phyloP scores from a whole-genome alignment of 805 yeast species.

The Danielozyma ontarioensis region DNA sequence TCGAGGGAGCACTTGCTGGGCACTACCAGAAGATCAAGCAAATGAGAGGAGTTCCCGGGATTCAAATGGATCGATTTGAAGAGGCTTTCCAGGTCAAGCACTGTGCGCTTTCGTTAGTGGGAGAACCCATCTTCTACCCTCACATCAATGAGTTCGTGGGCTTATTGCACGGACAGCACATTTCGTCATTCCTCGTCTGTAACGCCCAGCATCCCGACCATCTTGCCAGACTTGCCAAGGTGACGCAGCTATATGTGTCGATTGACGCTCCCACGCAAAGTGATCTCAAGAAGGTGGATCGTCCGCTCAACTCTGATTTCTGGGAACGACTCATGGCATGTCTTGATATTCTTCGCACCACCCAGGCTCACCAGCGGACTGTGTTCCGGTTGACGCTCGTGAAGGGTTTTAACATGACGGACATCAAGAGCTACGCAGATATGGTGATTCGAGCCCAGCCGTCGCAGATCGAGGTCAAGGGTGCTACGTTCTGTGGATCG shows the following conservation, averaged over 20 bases:
- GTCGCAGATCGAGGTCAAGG: slow-evolving; percentile 86
- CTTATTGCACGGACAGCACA: slow-evolving; percentile 73
- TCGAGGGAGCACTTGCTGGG: slow-evolving; percentile 82
- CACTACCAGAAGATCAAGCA: slow-evolving; percentile 91
- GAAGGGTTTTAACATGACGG: slow-evolving; percentile 87
- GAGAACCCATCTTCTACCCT: slow-evolving; percentile 93
- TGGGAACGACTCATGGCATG: slow-evolving; percentile 87
- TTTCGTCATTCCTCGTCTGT: slow-evolving; percentile 86
- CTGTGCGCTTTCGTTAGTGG: slow-evolving; percentile 89
- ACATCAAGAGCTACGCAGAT: slow-evolving; percentile 77
- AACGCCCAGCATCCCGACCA: slow-evolving; percentile 95
- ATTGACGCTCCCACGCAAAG: slow-evolving; percentile 89
- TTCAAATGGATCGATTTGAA: slow-evolving; percentile 80
- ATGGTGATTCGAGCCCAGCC: slow-evolving; percentile 79
- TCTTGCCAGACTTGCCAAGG: slow-evolving; percentile 60
- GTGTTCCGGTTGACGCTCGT: slow-evolving; percentile 88
- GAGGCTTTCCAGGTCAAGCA: slow-evolving; percentile 88
- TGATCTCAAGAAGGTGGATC: slow-evolving; percentile 75
- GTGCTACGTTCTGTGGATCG: slow-evolving; percentile 94
- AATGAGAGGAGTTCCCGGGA: slow-evolving; percentile 94
- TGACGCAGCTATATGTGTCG: slow-evolving; percentile 87
- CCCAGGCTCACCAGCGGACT: slow-evolving; percentile 78
- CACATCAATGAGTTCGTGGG: slow-evolving; percentile 79
- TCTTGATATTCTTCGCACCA: slow-evolving; percentile 68
- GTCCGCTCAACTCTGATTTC: slow-evolving; percentile 85